Conservation (phyloP, 2,329 filamentous ascomycete species). For the Ophiostoma sp. region DNA sequence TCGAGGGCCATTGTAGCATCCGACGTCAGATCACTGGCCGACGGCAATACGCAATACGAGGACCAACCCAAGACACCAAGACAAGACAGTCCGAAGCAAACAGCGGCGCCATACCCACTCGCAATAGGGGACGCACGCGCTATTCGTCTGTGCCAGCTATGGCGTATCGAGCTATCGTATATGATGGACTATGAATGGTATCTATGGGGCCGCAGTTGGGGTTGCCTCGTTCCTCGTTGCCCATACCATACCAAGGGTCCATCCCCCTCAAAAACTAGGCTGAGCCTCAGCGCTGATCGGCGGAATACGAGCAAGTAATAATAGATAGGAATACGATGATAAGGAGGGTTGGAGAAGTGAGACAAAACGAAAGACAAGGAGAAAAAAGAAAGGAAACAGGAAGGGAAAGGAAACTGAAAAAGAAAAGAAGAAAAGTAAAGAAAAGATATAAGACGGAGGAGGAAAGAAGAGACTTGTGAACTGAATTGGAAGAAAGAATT, state of each 20-base stretch:
- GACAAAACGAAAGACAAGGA: not conserved
- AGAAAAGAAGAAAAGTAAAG: not conserved
- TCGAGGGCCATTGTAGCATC: not conserved
- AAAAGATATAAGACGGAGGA: not conserved
- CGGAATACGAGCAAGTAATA: slow-evolving; percentile 6
- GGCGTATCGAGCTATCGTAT: too few species aligned
- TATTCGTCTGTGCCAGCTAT: too few species aligned
- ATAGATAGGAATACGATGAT: not conserved
- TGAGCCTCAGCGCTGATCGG: slow-evolving; percentile 7
- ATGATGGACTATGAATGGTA: too few species aligned
- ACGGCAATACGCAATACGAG: not conserved
- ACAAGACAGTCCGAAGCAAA: not conserved
- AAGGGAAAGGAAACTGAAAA: not conserved
- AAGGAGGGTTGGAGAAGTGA: too few species aligned
- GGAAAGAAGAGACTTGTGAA: not conserved
- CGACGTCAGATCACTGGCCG: not conserved
- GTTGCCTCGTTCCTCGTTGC: not conserved
- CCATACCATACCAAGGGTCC: not conserved
- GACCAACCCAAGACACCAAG: slow-evolving; percentile 1
- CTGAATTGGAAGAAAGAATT: too few species aligned
- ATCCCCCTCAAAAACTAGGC: slow-evolving; percentile 1
- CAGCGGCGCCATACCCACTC: not conserved
- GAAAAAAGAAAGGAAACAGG: not conserved
- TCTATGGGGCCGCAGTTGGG: too few species aligned
- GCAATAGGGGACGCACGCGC: not conserved